Conservation (phyloP, 768 basidiomycete species). For the Boletus sp. region DNA sequence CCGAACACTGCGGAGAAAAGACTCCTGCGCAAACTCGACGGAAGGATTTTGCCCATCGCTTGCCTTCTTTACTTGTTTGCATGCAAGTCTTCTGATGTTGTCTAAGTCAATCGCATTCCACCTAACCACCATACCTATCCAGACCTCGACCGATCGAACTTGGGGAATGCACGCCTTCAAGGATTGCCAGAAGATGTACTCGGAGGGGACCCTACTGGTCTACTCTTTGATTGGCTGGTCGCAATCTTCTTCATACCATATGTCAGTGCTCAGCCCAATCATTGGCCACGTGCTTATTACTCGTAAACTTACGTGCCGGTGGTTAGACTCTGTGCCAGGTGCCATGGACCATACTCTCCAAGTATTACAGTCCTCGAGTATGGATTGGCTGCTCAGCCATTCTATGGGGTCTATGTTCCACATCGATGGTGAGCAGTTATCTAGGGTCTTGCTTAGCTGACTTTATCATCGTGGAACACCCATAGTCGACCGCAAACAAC, state of each 20-base stretch:
- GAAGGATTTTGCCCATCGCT: slow-evolving; percentile 65
- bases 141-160: slow-evolving; percentile 72
- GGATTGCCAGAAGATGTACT: slow-evolving; percentile 64
- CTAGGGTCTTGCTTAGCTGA: neutral
- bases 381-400: slow-evolving; percentile 71
- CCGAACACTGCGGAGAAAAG: slow-evolving; percentile 42
- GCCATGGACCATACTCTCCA: slow-evolving; percentile 65
- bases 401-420: slow-evolving; percentile 73
- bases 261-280: slow-evolving; percentile 37
- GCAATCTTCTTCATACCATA: slow-evolving; percentile 81
- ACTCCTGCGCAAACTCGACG: slow-evolving; percentile 65
- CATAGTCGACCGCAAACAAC: slow-evolving; percentile 26
- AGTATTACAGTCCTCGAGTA: slow-evolving; percentile 62
- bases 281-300: neutral
- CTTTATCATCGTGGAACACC: neutral
- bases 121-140: neutral
- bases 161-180: slow-evolving; percentile 78
- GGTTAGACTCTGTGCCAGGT: slow-evolving; percentile 66
- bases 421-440: slow-evolving; percentile 53
- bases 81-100: slow-evolving; percentile 44
- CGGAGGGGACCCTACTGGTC: slow-evolving; percentile 64
- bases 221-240: slow-evolving; percentile 76
- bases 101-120: neutral
- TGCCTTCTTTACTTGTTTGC: slow-evolving; percentile 77
- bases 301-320: neutral